Evolutionary conservation across 176 grass and related monocot genomes (phyloP).

Genomic region (Zea luxurians): DNA sequence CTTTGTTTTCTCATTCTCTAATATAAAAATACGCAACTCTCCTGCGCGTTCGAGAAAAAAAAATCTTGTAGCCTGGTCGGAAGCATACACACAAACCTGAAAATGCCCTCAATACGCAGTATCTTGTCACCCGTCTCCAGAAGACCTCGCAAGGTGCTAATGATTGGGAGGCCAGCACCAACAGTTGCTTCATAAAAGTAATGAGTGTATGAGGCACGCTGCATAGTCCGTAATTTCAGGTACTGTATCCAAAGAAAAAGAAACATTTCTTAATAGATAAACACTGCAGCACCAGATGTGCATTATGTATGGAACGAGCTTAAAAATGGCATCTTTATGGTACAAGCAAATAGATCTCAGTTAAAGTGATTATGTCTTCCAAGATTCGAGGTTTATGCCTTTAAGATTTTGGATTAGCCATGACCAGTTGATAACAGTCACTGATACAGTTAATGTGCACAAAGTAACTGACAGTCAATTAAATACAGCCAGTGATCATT

Average conservation of each 20-base stretch:
- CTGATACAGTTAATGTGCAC: background rate
- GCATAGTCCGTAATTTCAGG: conserved; percentile 74
- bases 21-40: too few relatives aligned
- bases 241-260: conserved; percentile 58
- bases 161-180: conserved; percentile 94
- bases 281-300: background rate
- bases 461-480: background rate
- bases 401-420: conserved; percentile 13
- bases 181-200: conserved; percentile 99
- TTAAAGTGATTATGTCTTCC: background rate
- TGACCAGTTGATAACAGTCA: background rate
- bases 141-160: conserved; percentile 85
- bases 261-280: background rate
- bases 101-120: conserved; percentile 85
- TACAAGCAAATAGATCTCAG: too few relatives aligned
- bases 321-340: too few relatives aligned
- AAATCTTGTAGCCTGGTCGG: too few relatives aligned
- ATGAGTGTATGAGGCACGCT: conserved; percentile 91
- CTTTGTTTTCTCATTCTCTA: too few relatives aligned
- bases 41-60: too few relatives aligned
- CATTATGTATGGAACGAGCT: background rate
- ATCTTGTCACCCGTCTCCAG: conserved; percentile 96
- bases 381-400: background rate
- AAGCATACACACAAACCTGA: conserved; percentile 54
- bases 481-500: conserved; percentile 23